These are phyloP conservation scores for Juglanconis oblonga DNA, from an alignment of 2,329 filamentous ascomycete genomes.

Conservation along the genomic window DNA sequence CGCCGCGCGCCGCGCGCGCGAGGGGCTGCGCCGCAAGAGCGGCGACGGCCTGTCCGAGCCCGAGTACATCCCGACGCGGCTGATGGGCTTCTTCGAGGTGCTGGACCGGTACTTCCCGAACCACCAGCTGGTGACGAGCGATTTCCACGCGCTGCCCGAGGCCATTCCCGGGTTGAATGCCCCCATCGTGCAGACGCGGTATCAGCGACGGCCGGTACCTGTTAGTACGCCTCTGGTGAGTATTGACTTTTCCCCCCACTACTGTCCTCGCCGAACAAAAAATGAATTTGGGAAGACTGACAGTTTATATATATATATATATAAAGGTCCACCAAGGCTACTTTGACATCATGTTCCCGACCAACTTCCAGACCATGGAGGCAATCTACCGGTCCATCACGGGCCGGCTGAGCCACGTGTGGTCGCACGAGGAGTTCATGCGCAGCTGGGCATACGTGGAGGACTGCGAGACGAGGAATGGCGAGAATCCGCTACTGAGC, in stretches of 20 bases:
- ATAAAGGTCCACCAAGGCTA: conserved; percentile 90
- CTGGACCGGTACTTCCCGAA: conserved; percentile 84
- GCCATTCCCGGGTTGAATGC: conserved; percentile 82
- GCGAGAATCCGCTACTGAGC: conserved; percentile 86
- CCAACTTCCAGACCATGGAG: conserved; percentile 87
- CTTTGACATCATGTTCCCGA: conserved; percentile 98
- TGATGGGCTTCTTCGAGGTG: conserved; percentile 97
- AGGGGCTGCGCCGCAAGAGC: conserved; percentile 37
- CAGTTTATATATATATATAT: neutral
- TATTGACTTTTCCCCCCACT: neutral
- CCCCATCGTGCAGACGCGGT: conserved; percentile 94
- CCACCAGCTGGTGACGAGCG: conserved; percentile 83
- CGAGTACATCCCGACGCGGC: conserved; percentile 89
- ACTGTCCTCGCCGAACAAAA: neutral
- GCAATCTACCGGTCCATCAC: conserved; percentile 91
- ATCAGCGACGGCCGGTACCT: conserved; percentile 79
- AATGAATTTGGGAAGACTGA: no score
- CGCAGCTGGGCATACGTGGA: conserved; percentile 84
- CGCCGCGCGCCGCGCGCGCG: conserved; percentile 1
- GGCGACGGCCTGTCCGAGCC: conserved; percentile 71
- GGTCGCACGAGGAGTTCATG: conserved; percentile 89
- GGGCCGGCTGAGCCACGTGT: conserved; percentile 81
- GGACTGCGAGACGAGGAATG: conserved; percentile 82
- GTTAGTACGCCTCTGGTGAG: conserved; percentile 84
- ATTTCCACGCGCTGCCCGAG: conserved; percentile 85